These are phyloP conservation scores for Rhizophora mangle DNA, from an alignment of 345 rosid species.

Conservation along the genomic window DNA sequence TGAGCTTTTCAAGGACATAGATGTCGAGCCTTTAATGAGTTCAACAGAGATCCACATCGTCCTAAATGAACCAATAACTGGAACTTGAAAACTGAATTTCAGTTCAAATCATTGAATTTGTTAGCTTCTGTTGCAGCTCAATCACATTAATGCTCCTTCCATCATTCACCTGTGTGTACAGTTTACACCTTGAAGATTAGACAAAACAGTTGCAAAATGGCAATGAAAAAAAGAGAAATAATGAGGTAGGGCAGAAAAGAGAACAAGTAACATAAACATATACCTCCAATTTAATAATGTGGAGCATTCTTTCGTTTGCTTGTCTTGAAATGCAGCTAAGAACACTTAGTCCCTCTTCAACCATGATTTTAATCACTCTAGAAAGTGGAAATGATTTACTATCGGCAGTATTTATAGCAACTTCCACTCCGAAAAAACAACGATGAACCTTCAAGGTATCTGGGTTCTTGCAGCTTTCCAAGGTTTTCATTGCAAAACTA, in stretches of 20 bases:
- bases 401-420: slow-evolving; percentile 22
- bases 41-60: too few relatives aligned
- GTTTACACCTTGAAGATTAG: not conserved
- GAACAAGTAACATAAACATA: not conserved
- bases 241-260: not conserved
- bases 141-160: slow-evolving; percentile 17
- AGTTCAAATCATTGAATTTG: not conserved
- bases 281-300: slow-evolving; percentile 40
- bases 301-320: slow-evolving; percentile 33
- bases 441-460: slow-evolving; percentile 25
- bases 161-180: slow-evolving; percentile 16
- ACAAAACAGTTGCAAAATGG: not conserved
- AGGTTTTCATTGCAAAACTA: slow-evolving; percentile 4
- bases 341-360: slow-evolving; percentile 31
- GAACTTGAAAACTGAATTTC: not conserved
- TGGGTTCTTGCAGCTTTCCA: slow-evolving; percentile 6
- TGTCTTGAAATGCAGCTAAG: slow-evolving; percentile 32
- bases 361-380: slow-evolving; percentile 23
- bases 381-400: slow-evolving; percentile 34
- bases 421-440: slow-evolving; percentile 37
- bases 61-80: too few relatives aligned
- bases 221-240: not conserved
- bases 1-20: too few relatives aligned
- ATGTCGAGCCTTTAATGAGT: too few relatives aligned
- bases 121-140: slow-evolving; percentile 32